Conservation (phyloP, 768 basidiomycete genomes). For the Phallus indusiatus region DNA sequence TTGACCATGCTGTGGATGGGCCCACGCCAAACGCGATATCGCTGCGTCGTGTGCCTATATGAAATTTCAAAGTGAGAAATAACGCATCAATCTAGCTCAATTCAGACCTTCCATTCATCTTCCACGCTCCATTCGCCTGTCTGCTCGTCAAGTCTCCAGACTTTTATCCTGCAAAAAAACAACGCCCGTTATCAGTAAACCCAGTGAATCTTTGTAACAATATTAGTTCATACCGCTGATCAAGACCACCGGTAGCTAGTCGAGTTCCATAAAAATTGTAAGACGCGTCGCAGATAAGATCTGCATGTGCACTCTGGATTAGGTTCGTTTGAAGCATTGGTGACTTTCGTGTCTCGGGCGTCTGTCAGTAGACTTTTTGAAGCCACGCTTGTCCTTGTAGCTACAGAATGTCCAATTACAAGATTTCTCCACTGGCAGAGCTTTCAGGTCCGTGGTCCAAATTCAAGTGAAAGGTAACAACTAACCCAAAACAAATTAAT, state of each 20-base stretch:
- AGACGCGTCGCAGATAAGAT: slow-evolving; percentile 75
- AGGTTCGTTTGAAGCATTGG: slow-evolving; percentile 72
- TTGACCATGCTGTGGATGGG: slow-evolving; percentile 86
- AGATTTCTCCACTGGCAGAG: too few relatives aligned
- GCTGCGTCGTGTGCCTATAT: slow-evolving; percentile 89
- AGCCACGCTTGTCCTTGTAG: too few relatives aligned
- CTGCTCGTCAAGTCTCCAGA: slow-evolving; percentile 70
- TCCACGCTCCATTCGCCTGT: slow-evolving; percentile 70
- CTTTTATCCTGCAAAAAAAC: slow-evolving; percentile 55
- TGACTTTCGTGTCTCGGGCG: not conserved
- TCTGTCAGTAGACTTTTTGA: not conserved
- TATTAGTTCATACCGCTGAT: slow-evolving; percentile 51
- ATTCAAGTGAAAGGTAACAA: too few relatives aligned
- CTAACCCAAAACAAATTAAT: too few relatives aligned
- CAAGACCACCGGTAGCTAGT: slow-evolving; percentile 73
- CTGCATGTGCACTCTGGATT: slow-evolving; percentile 67
- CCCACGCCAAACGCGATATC: slow-evolving; percentile 77
- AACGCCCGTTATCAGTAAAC: slow-evolving; percentile 9
- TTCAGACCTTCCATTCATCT: slow-evolving; percentile 83
- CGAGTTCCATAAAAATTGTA: slow-evolving; percentile 87
- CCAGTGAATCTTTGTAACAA: slow-evolving; percentile 16
- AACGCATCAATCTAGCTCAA: not conserved
- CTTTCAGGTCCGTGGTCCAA: too few relatives aligned
- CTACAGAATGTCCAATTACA: too few relatives aligned
- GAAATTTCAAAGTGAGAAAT: slow-evolving; percentile 2